Evolutionary conservation across 192 early-diverging fungal species (phyloP), one percentile per base, ranked within the genome.

Genomic region (Thamnidium elegans): DNA sequence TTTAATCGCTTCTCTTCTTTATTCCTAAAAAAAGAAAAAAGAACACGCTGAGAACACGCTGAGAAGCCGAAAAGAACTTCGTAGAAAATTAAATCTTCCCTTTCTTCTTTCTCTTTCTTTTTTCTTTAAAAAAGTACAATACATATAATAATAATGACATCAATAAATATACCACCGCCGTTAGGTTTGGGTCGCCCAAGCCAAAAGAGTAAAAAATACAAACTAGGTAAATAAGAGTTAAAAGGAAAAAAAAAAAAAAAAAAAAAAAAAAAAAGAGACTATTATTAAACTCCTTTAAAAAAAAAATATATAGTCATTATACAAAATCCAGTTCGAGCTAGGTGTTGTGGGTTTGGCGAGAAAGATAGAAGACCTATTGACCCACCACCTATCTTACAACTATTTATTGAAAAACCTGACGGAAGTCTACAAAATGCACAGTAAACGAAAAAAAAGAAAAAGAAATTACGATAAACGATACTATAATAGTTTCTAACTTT

Each of bases 271-370:
- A 45, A 15, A 43, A 50, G 5, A 15, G 15, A 10, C 7, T 39
- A 23, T 59, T 45, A 10, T 39, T 39, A 39, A 39, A 39, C 5
- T 3, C 36, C 9, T 10, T 10, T 39, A 39, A 1, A 1, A 39
- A 39, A 39, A 39, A 39, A n/a, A n/a, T n/a, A n/a, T n/a, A 31
- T 50, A 68, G 66, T 62, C 14, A 81, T 90, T 17, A 62, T 78
- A 13, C 89, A 90, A 67, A 82, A 90, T 60, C 89, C 89, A 19
- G 63, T 78, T 19, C 75, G 80, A 34, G 89, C 86, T 19, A 79
- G 87, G 19, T 82, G 82, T 75, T 86, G 84, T 68, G 89, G 86
- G 19, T 88, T 87, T 74, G 84, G 84, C 3, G 86, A 90, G 62
- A 87, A 87, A 70, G 85, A 88, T 67, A 75, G 82, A 32, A 79